Percentiles rank a stretch among this genome's conserved stretches.
Conservation (phyloP, 163 green algal species). For the Trebouxiophyceae sp. region DNA sequence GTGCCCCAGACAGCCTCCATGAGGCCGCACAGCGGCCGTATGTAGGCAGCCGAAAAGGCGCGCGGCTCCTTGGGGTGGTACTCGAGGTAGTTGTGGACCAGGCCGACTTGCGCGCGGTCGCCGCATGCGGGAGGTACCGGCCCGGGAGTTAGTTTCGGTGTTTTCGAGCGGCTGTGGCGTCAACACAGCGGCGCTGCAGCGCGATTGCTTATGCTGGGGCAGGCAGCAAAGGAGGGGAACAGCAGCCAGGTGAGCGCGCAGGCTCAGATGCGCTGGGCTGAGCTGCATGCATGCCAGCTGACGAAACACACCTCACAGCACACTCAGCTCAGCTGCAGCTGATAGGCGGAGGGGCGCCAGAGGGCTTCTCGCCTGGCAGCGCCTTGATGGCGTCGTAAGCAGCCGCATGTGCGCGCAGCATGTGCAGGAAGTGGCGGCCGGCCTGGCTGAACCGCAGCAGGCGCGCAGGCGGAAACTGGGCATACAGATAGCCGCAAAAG, state of each 20-base stretch:
- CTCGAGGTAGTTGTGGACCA: conserved; percentile 65
- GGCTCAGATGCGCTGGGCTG: not conserved
- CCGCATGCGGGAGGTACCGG: no score
- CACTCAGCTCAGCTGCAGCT: not conserved
- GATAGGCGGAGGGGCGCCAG: no score
- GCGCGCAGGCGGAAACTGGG: conserved; percentile 42
- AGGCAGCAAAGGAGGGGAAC: no score
- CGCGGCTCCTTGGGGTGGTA: conserved; percentile 30
- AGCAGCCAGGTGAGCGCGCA: not conserved
- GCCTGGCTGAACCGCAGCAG: conserved; percentile 21
- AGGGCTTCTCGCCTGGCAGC: no score
- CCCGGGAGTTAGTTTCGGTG: no score
- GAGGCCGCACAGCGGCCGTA: conserved; percentile 30
- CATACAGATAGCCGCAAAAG: conserved; percentile 44
- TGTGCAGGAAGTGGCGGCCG: conserved; percentile 37
- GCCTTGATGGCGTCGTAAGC: conserved; percentile 66
- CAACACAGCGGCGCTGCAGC: no score
- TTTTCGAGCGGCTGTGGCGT: no score
- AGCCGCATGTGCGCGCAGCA: conserved; percentile 53
- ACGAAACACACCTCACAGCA: not conserved
- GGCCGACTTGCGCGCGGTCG: no score
- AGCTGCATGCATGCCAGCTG: not conserved
- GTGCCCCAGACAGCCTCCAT: conserved; percentile 54
- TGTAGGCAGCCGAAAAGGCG: conserved; percentile 12
- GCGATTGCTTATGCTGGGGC: no score